Conservation (phyloP, 2,329 filamentous ascomycete genomes). For the Lasiodiplodia sp. region DNA sequence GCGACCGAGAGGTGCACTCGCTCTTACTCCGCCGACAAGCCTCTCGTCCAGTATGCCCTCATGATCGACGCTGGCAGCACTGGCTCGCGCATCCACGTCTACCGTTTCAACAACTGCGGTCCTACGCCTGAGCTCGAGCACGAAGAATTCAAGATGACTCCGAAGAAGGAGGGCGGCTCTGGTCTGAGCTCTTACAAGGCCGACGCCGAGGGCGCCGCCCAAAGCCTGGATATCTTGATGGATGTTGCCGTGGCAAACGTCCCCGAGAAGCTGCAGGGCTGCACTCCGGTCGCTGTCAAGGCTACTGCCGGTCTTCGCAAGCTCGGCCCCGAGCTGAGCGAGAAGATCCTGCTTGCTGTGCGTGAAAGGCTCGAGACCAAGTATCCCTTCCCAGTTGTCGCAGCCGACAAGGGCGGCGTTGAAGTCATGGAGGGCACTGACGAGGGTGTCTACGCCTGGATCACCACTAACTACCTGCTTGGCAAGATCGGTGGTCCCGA, state of each 20-base stretch:
- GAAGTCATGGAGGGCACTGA: conserved; percentile 97
- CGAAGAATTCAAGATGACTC: conserved; percentile 93
- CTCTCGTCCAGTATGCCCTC: conserved; percentile 94
- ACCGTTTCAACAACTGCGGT: conserved; percentile 99
- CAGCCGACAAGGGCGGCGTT: conserved; percentile 83
- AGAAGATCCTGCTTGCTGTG: conserved; percentile 86
- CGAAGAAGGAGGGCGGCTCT: conserved; percentile 79
- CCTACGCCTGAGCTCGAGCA: conserved; percentile 91
- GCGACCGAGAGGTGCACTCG: conserved; percentile 79
- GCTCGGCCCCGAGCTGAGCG: conserved; percentile 79
- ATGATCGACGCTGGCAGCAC: conserved; percentile 99
- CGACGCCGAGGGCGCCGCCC: conserved; percentile 86
- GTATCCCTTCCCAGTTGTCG: conserved; percentile 95
- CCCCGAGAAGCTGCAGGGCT: conserved; percentile 87
- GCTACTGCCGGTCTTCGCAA: conserved; percentile 93
- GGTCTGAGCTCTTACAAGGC: conserved; percentile 85
- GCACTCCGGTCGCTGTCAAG: conserved; percentile 95
- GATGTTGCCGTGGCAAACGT: conserved; percentile 84
- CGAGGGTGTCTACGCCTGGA: conserved; percentile 98
- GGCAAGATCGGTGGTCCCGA: conserved; percentile 96
- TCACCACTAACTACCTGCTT: conserved; percentile 97
- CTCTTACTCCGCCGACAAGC: conserved; percentile 86
- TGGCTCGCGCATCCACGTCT: conserved; percentile 96
- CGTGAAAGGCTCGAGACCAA: conserved; percentile 81
- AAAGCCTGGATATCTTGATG: conserved; percentile 87